Conservation (phyloP, 139 green algal genomes). For the Picochlorum sp. region DNA sequence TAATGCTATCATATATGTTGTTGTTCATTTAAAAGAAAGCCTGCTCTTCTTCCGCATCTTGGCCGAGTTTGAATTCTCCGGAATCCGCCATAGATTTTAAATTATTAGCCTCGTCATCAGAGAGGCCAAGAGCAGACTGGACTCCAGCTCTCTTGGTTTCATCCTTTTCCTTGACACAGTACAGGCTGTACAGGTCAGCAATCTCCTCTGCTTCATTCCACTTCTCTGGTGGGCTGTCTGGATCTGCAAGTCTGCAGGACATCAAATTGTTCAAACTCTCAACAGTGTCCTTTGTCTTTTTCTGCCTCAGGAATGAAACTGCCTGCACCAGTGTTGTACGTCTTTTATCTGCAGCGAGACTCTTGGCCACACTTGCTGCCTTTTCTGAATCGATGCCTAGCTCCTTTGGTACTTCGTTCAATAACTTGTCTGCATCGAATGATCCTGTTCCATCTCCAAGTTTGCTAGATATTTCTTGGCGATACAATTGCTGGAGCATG, state of each 20-base stretch:
- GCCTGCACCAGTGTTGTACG: slow-evolving; percentile 71
- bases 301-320: slow-evolving; percentile 59
- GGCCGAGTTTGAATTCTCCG: slow-evolving; percentile 32
- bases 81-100: slow-evolving; percentile 22
- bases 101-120: slow-evolving; percentile 31
- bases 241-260: slow-evolving; percentile 42
- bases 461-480: slow-evolving; percentile 46
- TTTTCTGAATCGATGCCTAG: slow-evolving; percentile 47
- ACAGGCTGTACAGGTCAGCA: slow-evolving; percentile 67
- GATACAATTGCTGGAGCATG: slow-evolving; percentile 68
- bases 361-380: slow-evolving; percentile 36
- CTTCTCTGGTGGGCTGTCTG: slow-evolving; percentile 39
- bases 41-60: slow-evolving; percentile 32
- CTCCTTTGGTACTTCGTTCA: slow-evolving; percentile 58
- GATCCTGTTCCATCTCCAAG: slow-evolving; percentile 53
- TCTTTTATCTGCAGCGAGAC: slow-evolving; percentile 59
- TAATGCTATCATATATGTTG: neutral
- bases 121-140: slow-evolving; percentile 47
- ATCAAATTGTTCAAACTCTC: slow-evolving; percentile 55
- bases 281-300: slow-evolving; percentile 45
- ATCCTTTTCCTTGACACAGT: slow-evolving; percentile 43
- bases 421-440: slow-evolving; percentile 57
- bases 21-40: slow-evolving; percentile 32
- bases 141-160: slow-evolving; percentile 40
- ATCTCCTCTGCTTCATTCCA: slow-evolving; percentile 71